Base-by-base conservation (phyloP, 371 early-diverging fungal genomes). In the Mortierella polycephala region DNA sequence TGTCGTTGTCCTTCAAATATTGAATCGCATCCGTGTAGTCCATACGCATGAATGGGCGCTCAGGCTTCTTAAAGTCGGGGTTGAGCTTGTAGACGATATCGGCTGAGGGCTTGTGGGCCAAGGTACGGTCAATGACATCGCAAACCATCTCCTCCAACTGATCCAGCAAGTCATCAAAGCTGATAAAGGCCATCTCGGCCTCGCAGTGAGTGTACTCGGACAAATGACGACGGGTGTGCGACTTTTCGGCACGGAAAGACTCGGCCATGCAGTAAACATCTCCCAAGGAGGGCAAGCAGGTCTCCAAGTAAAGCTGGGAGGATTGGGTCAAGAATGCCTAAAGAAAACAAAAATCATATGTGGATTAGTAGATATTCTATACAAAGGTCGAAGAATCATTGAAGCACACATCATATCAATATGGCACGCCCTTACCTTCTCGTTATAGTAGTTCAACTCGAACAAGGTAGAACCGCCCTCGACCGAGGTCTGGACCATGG, bases 401-500 rank as follows among this genome's bases (percentile, higher is more conserved):
- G 20, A 6, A 6, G 14, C 20, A 14, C 30, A 30, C 30, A 30
- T 30, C 30, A 30, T 4, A 62, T 8, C 21, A 41, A 40, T 13
- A 30, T 57, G 52, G 47, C 74, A 66, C 13, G 64, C 64, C 39
- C 20, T 51, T 71, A 86, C 87, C 76, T 89, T 86, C 83, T 98
- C 96, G 42, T 97, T 99, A 82, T 99, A 99, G 87, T 99, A 99
- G 83, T 99, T 88, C 85, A 99, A 92, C 60, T 86, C 87, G 75
- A 99, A 99, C 60, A 99, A 89, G 5, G 99, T 99, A 51, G 94
- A 89, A 12, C 99, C 99, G 73, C 99, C 99, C 87, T 99, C 99
- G 23, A 99, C 99, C 84, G 99, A 99, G 55, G 99, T 99, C 86
- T 99, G 99, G n/a, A 99, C 99, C 94, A 99, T 94, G 77, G 96